phyloP scores from a whole-genome alignment of 176 grass and related monocot species.

The Pontederia paniculata region DNA sequence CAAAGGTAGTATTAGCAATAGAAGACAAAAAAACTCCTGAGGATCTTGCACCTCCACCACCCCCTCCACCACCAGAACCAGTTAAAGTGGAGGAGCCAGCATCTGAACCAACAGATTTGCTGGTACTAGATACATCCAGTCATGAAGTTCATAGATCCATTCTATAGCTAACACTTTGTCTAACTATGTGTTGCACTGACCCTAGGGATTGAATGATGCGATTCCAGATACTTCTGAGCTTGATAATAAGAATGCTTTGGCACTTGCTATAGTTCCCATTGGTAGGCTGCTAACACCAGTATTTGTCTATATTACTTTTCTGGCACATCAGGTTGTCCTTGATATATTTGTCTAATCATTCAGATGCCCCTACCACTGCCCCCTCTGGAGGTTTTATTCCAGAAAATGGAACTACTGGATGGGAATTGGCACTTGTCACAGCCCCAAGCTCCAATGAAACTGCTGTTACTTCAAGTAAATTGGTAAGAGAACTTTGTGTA shows the following conservation, averaged over 20 bases:
- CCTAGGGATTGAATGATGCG: constrained; percentile 52
- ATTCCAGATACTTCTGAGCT: constrained; percentile 35
- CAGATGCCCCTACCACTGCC: constrained; percentile 50
- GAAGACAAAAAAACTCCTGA: constrained; percentile 58
- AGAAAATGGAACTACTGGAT: constrained; percentile 53
- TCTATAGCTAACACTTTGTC: background rate
- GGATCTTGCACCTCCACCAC: constrained; percentile 28
- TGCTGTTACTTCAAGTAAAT: constrained; percentile 46
- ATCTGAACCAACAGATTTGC: constrained; percentile 49
- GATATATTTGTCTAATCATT: background rate
- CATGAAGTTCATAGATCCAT: background rate
- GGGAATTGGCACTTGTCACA: constrained; percentile 71
- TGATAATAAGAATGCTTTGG: constrained; percentile 54
- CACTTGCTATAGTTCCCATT: constrained; percentile 60
- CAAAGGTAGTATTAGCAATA: constrained; percentile 47
- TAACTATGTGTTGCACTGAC: constrained; percentile 4
- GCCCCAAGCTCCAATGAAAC: constrained; percentile 51
- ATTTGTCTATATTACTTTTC: background rate
- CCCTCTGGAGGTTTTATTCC: constrained; percentile 21
- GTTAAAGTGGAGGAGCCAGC: constrained; percentile 30
- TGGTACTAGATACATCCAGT: constrained; percentile 36
- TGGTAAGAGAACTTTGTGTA: constrained; percentile 34
- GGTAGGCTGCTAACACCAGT: constrained; percentile 30
- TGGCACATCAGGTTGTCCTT: background rate
- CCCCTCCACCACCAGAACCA: constrained; percentile 35